These are phyloP conservation scores for Graphium sp. DNA, from an alignment of 2,329 filamentous ascomycete species.

Conservation along the genomic window DNA sequence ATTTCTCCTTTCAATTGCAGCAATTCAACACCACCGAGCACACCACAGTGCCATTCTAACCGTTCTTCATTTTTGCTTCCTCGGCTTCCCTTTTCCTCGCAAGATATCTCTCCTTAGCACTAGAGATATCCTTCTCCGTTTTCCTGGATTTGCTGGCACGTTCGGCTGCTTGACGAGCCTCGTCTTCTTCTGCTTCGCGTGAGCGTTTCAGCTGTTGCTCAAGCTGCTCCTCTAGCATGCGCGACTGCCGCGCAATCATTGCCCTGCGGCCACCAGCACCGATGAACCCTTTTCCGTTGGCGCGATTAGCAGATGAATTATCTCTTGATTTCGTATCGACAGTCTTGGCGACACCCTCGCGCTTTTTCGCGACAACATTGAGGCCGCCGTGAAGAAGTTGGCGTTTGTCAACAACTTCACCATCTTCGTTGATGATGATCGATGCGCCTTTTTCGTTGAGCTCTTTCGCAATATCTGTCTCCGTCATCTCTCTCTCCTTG, in stretches of 20 bases:
- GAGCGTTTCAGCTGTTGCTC: conserved; percentile 56
- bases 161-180: conserved; percentile 43
- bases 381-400: conserved; percentile 61
- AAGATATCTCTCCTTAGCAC: conserved; percentile 65
- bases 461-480: conserved; percentile 48
- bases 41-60: too few species aligned
- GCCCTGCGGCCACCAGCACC: conserved; percentile 41
- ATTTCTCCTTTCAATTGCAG: too few species aligned
- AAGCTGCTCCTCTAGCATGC: conserved; percentile 65
- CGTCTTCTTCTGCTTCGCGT: conserved; percentile 50
- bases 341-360: conserved; percentile 1
- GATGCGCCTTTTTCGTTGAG: conserved; percentile 43
- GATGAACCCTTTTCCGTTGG: conserved; percentile 16
- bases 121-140: conserved; percentile 58
- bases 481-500: conserved; percentile 29
- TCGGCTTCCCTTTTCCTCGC: conserved; percentile 61
- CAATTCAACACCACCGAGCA: too few species aligned
- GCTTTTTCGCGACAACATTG: conserved; percentile 50
- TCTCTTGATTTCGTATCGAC: not conserved
- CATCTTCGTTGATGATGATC: conserved; percentile 64
- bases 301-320: conserved; percentile 3
- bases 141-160: conserved; percentile 59
- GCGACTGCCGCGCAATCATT: conserved; percentile 58
- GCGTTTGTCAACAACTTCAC: conserved; percentile 71
- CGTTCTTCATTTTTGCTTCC: conserved; percentile 45